A percentile compares a stretch with the other conserved stretches of the same genome.
Evolutionary conservation across 345 rosid genomes (phyloP).

Genomic region (Geranium rotundifolium): DNA sequence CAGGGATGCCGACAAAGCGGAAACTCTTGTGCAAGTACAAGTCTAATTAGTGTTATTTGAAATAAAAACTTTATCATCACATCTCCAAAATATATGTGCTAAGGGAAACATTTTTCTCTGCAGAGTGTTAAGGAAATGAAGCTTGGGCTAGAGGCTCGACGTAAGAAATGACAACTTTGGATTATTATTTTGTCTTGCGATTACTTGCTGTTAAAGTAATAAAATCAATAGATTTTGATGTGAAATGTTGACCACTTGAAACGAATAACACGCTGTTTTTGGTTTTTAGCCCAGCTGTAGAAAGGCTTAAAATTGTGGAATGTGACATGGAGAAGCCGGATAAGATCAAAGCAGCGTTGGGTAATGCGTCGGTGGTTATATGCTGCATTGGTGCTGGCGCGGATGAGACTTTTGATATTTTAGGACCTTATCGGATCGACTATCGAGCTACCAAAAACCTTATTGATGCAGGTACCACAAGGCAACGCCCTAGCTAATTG

Average conservation of each 20-base stretch:
- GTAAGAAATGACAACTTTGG: slow-evolving; percentile 36
- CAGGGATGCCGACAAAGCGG: slow-evolving; percentile 62
- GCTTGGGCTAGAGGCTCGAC: slow-evolving; percentile 42
- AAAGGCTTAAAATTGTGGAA: slow-evolving; percentile 90
- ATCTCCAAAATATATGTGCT: slow-evolving; percentile 3
- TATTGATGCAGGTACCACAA: slow-evolving; percentile 66
- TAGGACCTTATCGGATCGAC: slow-evolving; percentile 85
- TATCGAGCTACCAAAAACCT: slow-evolving; percentile 80
- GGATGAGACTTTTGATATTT: slow-evolving; percentile 75
- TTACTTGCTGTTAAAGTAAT: not conserved
- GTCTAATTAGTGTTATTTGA: not conserved
- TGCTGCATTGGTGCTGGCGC: slow-evolving; percentile 97
- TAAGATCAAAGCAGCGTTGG: slow-evolving; percentile 55
- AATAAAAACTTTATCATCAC: not conserved
- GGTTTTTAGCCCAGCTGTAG: slow-evolving; percentile 94
- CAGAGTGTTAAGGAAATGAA: slow-evolving; percentile 86
- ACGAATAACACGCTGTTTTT: slow-evolving; percentile 53
- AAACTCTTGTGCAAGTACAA: slow-evolving; percentile 57
- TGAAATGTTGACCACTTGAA: slow-evolving; percentile 2
- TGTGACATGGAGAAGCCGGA: slow-evolving; percentile 80
- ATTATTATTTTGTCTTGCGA: slow-evolving; percentile 1
- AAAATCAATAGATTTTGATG: not conserved
- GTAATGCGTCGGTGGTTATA: slow-evolving; percentile 71
- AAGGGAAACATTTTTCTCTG: slow-evolving; percentile 8
- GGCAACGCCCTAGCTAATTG: no score